Conservation (phyloP, 352 stramenopile species). For the Phytophthora ramorum region DNA sequence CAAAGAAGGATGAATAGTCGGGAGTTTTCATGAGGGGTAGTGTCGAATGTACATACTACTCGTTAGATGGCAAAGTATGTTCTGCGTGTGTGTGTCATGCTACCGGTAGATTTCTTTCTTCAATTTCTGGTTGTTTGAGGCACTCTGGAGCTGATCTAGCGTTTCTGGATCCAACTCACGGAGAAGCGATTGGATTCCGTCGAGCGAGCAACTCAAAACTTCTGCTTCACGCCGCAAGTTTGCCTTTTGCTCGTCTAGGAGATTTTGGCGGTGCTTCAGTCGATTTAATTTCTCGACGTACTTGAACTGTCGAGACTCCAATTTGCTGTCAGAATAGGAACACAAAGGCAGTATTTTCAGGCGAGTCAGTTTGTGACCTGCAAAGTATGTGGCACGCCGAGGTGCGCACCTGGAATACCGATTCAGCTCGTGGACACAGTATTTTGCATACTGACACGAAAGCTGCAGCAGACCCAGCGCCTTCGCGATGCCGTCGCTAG, state of each 20-base stretch:
- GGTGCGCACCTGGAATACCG: constrained; percentile 38
- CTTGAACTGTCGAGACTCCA: constrained; percentile 15
- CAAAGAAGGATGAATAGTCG: constrained; percentile 27
- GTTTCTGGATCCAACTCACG: constrained; percentile 43
- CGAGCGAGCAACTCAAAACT: constrained; percentile 41
- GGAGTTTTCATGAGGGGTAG: constrained; percentile 12
- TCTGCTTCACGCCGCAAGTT: constrained; percentile 46
- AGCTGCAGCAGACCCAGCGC: constrained; percentile 59
- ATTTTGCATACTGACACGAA: constrained; percentile 67
- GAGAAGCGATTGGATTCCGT: constrained; percentile 52
- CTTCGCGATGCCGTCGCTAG: constrained; percentile 21
- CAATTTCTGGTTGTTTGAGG: constrained; percentile 1
- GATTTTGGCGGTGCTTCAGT: constrained; percentile 14
- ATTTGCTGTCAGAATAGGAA: constrained; percentile 9
- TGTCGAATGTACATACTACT: constrained; percentile 26
- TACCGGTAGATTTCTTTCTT: constrained; percentile 3
- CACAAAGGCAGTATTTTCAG: neutral
- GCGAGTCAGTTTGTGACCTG: neutral
- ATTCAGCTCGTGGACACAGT: constrained; percentile 49
- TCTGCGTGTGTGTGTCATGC: neutral
- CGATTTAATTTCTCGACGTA: constrained; percentile 11
- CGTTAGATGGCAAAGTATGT: constrained; percentile 15
- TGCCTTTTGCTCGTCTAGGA: constrained; percentile 28
- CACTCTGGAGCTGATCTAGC: constrained; percentile 18
- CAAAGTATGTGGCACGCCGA: neutral